A percentile compares a stretch with the other conserved stretches of the same genome.
Conservation (phyloP, 1,139 yeast species). For the Citeromyces hawaiiensis region DNA sequence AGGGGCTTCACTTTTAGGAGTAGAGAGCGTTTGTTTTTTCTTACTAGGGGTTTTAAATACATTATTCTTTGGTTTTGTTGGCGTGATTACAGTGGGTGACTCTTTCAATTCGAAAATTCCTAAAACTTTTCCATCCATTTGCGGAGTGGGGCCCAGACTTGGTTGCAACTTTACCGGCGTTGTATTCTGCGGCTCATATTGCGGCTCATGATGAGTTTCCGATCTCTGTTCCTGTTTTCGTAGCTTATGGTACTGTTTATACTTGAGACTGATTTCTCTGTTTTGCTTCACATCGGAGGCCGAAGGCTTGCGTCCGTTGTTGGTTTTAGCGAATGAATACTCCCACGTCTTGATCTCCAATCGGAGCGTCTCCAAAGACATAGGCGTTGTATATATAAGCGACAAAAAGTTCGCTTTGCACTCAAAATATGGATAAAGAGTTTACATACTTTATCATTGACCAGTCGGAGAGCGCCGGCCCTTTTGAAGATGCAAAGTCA, state of each 20-base stretch:
- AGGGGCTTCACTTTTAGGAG: not conserved
- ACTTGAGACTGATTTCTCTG: conserved; percentile 23
- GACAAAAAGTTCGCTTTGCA: not conserved
- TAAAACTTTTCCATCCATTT: conserved; percentile 52
- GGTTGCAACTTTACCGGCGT: conserved; percentile 8
- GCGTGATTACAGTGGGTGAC: conserved; percentile 24
- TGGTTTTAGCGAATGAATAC: conserved; percentile 24
- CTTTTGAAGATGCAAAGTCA: conserved; percentile 22
- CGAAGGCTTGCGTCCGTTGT: conserved; percentile 34
- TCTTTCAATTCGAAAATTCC: conserved; percentile 46
- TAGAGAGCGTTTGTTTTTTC: conserved; percentile 3
- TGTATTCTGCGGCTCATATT: conserved; percentile 4
- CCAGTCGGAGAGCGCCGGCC: conserved; percentile 14
- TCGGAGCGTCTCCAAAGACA: conserved; percentile 14
- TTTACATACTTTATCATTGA: conserved; percentile 33
- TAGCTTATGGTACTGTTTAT: conserved; percentile 27
- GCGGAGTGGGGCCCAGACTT: conserved; percentile 69
- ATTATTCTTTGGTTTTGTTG: conserved; percentile 8
- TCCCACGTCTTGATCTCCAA: conserved; percentile 55
- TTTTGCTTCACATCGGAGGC: conserved; percentile 39
- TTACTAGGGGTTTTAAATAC: conserved; percentile 19
- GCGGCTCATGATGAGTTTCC: too few species aligned
- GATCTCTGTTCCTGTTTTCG: conserved; percentile 14
- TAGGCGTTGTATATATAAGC: not conserved
- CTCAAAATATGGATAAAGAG: conserved; percentile 20